These are phyloP conservation scores for Elongisporangium undulatum DNA, from an alignment of 352 stramenopile species.

Conservation along the genomic window DNA sequence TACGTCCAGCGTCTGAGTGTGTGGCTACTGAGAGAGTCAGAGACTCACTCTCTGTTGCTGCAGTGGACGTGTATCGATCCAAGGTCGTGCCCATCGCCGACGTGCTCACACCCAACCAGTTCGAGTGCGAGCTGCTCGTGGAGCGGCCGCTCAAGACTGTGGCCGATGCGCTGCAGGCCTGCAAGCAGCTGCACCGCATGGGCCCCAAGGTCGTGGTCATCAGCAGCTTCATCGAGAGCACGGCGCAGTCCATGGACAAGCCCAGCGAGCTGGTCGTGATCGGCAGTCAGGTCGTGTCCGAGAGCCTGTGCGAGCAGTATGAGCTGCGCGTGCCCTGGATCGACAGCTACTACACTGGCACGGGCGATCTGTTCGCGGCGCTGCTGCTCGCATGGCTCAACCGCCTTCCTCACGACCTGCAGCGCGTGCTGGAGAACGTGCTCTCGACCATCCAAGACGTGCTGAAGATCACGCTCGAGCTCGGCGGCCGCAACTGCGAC, in stretches of 20 bases:
- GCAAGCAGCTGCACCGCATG: slow-evolving; percentile 66
- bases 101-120: slow-evolving; percentile 85
- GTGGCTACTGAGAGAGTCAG: slow-evolving; percentile 5
- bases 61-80: slow-evolving; percentile 76
- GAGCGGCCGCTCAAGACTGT: slow-evolving; percentile 62
- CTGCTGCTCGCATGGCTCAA: slow-evolving; percentile 77
- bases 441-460: slow-evolving; percentile 81
- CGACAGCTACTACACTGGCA: slow-evolving; percentile 85
- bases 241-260: slow-evolving; percentile 11
- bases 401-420: slow-evolving; percentile 53
- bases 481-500: slow-evolving; percentile 69
- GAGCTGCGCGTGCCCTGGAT: slow-evolving; percentile 77
- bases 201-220: slow-evolving; percentile 79
- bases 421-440: slow-evolving; percentile 67
- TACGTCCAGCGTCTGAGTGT: slow-evolving; percentile 14
- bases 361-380: slow-evolving; percentile 77
- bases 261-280: slow-evolving; percentile 61
- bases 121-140: slow-evolving; percentile 77
- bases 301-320: slow-evolving; percentile 58
- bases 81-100: slow-evolving; percentile 78
- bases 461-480: slow-evolving; percentile 56
- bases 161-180: slow-evolving; percentile 56
- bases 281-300: slow-evolving; percentile 35
- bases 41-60: background rate
- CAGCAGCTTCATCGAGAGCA: slow-evolving; percentile 66